Percentiles rank a stretch among this genome's conserved stretches.
Conservation (phyloP, 768 basidiomycete species). For the Leccinellum rugosiceps region DNA sequence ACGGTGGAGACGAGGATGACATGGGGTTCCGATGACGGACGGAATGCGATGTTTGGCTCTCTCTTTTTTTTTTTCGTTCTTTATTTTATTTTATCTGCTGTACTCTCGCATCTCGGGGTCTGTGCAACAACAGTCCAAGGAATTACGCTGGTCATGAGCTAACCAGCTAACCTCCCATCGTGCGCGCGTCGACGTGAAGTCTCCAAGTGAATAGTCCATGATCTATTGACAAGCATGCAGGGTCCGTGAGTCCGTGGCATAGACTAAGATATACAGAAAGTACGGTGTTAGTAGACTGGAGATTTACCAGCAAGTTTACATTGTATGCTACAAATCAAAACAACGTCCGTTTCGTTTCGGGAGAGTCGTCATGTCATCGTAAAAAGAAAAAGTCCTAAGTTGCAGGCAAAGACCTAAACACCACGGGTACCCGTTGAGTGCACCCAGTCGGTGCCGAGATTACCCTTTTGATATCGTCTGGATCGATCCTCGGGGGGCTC, state of each 20-base stretch:
- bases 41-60: constrained; percentile 1
- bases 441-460: background rate
- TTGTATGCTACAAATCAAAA: constrained; percentile 4
- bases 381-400: background rate
- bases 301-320: background rate
- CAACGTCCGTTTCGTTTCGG: background rate
- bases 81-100: constrained; percentile 5
- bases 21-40: constrained; percentile 56
- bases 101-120: constrained; percentile 12
- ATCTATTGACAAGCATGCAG: background rate
- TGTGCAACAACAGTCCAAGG: constrained; percentile 10
- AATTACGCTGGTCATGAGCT: constrained; percentile 9
- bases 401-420: background rate
- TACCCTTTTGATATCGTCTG: background rate
- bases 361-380: background rate
- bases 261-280: background rate
- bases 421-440: background rate
- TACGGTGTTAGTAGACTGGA: background rate
- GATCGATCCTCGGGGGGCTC: background rate
- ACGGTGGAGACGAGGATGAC: constrained; percentile 61
- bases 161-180: constrained; percentile 6
- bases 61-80: constrained; percentile 1
- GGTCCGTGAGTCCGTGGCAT: constrained; percentile 6
- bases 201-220: background rate
- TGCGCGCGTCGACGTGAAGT: background rate